phyloP scores from a whole-genome alignment of 208 protist species.

The Naegleria lovaniensis region DNA sequence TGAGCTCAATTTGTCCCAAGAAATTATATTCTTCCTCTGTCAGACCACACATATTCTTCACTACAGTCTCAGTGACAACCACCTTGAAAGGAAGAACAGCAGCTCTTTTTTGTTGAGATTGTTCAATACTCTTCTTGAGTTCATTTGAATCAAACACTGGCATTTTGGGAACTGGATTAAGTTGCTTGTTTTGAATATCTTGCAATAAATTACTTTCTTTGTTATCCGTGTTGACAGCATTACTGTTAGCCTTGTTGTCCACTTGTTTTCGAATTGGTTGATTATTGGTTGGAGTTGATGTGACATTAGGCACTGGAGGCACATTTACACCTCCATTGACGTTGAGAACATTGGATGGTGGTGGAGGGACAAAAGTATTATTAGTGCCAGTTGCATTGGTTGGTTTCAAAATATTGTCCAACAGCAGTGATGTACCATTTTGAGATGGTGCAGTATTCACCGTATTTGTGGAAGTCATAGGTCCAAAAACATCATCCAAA shows the following conservation, averaged over 20 bases:
- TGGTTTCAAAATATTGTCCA: too few relatives aligned
- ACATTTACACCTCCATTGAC: too few relatives aligned
- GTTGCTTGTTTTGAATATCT: background rate
- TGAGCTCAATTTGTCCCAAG: background rate
- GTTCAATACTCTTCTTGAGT: background rate
- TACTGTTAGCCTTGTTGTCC: too few relatives aligned
- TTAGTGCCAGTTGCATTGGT: too few relatives aligned
- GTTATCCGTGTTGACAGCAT: too few relatives aligned
- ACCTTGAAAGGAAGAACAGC: background rate
- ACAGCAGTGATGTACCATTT: background rate
- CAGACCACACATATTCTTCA: background rate
- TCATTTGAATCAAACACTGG: background rate
- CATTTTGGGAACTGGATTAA: background rate
- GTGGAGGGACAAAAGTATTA: too few relatives aligned
- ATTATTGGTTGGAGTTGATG: too few relatives aligned
- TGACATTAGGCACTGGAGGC: too few relatives aligned
- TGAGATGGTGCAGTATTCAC: background rate
- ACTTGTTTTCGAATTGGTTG: too few relatives aligned
- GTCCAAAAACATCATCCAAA: background rate
- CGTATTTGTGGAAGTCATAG: background rate
- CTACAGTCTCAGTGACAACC: background rate
- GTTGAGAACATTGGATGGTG: too few relatives aligned
- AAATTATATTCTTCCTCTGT: background rate
- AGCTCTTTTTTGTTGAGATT: background rate
- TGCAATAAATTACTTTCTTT: background rate